Evolutionary conservation across 1,284 basidiomycete genomes (phyloP).

Genomic region (Cutaneotrichosporon sp.): DNA sequence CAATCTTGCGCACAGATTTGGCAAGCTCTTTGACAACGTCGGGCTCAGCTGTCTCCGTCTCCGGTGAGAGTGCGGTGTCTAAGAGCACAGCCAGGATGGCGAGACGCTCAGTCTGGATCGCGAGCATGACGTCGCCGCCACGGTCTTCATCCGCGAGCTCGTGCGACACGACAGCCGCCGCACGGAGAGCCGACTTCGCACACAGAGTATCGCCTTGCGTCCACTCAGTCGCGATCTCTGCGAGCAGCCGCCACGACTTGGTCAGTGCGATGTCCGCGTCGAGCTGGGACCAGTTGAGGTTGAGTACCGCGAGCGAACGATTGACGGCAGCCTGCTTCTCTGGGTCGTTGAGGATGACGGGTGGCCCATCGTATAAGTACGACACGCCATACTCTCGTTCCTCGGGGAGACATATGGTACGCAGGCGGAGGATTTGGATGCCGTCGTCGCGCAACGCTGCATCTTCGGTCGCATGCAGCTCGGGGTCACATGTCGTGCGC

Average conservation of each 20-base stretch:
- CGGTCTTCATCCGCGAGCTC: constrained; percentile 66
- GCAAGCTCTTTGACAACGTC: constrained; percentile 54
- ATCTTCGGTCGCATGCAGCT: constrained; percentile 34
- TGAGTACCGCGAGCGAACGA: constrained; percentile 46
- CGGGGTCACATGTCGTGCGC: constrained; percentile 35
- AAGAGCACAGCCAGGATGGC: constrained; percentile 68
- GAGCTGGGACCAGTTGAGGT: constrained; percentile 66
- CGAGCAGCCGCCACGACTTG: constrained; percentile 70
- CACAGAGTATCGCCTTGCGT: constrained; percentile 58
- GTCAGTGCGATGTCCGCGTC: constrained; percentile 70
- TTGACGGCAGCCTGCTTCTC: constrained; percentile 47
- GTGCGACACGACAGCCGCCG: constrained; percentile 61
- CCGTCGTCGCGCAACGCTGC: constrained; percentile 26
- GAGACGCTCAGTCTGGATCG: constrained; percentile 70
- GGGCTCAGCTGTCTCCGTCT: constrained; percentile 51
- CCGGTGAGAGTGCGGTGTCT: constrained; percentile 61
- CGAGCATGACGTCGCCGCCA: constrained; percentile 76
- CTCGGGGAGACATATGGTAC: constrained; percentile 58
- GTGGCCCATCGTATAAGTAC: constrained; percentile 60
- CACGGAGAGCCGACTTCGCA: constrained; percentile 57
- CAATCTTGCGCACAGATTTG: constrained; percentile 60
- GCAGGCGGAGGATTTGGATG: constrained; percentile 50
- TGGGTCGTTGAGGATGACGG: constrained; percentile 27
- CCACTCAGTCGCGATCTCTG: constrained; percentile 62
- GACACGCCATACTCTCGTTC: constrained; percentile 74